Percentiles rank a stretch among this genome's conserved stretches.
Evolutionary conservation across 306 rosid species (phyloP).

Genomic region (Boehmeria nivea): DNA sequence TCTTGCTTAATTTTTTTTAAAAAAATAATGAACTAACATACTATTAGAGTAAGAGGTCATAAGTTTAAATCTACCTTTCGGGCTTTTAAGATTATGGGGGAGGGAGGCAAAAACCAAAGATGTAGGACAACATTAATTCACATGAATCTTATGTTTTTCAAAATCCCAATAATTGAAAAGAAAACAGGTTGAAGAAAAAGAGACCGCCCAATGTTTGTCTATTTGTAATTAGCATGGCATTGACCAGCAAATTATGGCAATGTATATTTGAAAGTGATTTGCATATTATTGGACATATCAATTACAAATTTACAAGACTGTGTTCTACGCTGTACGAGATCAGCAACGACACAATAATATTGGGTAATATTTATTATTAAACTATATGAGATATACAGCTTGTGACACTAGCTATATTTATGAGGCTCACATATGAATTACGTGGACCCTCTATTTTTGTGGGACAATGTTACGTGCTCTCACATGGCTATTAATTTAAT

Average conservation of each 20-base stretch:
- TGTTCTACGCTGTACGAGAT: too few relatives aligned
- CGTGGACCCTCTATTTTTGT: not conserved
- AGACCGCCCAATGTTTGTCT: constrained; percentile 2
- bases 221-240: not conserved
- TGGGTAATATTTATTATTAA: not conserved
- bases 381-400: not conserved
- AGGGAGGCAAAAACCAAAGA: too few relatives aligned
- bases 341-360: too few relatives aligned
- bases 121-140: not conserved
- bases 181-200: not conserved
- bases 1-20: too few relatives aligned
- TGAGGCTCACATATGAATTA: not conserved
- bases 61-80: too few relatives aligned
- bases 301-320: not conserved
- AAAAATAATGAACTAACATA: too few relatives aligned
- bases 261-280: too few relatives aligned
- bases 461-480: constrained; percentile 9
- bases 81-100: too few relatives aligned
- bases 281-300: not conserved
- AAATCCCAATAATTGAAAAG: not conserved
- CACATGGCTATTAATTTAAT: constrained; percentile 8
- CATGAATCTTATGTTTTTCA: not conserved
- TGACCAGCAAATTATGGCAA: too few relatives aligned
- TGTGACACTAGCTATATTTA: not conserved
- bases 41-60: too few relatives aligned